phyloP scores from a whole-genome alignment of 768 basidiomycete species.

The Gymnopilus dilepis region DNA sequence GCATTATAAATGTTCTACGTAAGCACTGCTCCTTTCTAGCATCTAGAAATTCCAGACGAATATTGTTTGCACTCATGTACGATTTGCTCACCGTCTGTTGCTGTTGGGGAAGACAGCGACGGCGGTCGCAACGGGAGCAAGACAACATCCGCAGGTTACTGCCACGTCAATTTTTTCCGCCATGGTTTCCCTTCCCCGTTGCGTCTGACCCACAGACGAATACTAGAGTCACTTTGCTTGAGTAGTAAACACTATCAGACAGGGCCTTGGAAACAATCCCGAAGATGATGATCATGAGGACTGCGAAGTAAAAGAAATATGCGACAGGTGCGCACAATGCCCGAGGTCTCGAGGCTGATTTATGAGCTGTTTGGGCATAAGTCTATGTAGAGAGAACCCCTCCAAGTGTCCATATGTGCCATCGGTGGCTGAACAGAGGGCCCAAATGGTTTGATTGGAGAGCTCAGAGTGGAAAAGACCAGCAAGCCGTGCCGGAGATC shows the following conservation, averaged over 20 bases:
- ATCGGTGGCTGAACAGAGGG: background rate
- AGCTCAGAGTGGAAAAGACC: background rate
- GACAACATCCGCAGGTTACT: slow-evolving; percentile 5
- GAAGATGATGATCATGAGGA: background rate
- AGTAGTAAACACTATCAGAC: background rate
- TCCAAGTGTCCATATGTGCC: background rate
- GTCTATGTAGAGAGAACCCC: background rate
- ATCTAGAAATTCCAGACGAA: background rate
- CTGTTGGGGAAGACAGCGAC: background rate
- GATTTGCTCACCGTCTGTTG: background rate
- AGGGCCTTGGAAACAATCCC: background rate
- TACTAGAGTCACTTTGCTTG: background rate
- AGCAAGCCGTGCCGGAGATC: background rate
- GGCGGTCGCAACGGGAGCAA: background rate
- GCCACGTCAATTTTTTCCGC: background rate
- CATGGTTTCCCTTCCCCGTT: background rate
- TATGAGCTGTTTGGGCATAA: background rate
- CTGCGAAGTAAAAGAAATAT: background rate
- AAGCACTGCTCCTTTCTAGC: background rate
- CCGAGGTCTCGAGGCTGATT: background rate
- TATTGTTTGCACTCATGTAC: too few species aligned
- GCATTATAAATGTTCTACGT: too few species aligned
- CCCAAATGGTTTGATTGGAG: slow-evolving; percentile 3
- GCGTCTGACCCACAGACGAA: background rate
- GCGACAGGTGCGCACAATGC: background rate